phyloP scores from a whole-genome alignment of 208 protist species.

The Leishmania guyanensis region DNA sequence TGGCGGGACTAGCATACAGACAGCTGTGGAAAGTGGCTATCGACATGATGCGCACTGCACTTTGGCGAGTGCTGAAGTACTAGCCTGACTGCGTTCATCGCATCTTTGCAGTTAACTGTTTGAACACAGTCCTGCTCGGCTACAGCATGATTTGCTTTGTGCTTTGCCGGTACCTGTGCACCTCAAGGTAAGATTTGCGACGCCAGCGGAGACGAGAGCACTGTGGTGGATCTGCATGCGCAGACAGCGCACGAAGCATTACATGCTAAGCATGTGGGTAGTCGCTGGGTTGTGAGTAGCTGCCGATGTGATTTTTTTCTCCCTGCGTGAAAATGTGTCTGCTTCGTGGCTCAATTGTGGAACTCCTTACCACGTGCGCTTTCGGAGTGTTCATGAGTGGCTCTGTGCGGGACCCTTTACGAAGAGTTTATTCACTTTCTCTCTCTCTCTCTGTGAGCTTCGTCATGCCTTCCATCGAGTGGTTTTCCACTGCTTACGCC shows the following conservation, averaged over 20 bases:
- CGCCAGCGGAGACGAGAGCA: constrained; percentile 22
- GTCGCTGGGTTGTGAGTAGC: background rate
- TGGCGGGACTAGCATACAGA: constrained; percentile 46
- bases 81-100: constrained; percentile 62
- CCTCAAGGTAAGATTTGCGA: constrained; percentile 52
- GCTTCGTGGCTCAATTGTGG: background rate
- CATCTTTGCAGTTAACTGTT: constrained; percentile 60
- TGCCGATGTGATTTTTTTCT: background rate
- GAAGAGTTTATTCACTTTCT: background rate
- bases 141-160: constrained; percentile 50
- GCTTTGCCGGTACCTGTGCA: constrained; percentile 39
- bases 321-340: background rate
- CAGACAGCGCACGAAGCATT: background rate
- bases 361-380: background rate
- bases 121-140: constrained; percentile 35
- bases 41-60: constrained; percentile 22
- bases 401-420: background rate
- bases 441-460: background rate
- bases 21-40: constrained; percentile 63
- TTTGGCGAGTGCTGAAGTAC: constrained; percentile 42
- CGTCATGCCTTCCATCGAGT: background rate
- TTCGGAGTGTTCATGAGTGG: background rate
- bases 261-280: background rate
- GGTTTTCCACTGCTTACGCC: background rate
- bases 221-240: constrained; percentile 33